Base-by-base conservation (phyloP, 495 filamentous ascomycete species). In the Extremus antarcticus region DNA sequence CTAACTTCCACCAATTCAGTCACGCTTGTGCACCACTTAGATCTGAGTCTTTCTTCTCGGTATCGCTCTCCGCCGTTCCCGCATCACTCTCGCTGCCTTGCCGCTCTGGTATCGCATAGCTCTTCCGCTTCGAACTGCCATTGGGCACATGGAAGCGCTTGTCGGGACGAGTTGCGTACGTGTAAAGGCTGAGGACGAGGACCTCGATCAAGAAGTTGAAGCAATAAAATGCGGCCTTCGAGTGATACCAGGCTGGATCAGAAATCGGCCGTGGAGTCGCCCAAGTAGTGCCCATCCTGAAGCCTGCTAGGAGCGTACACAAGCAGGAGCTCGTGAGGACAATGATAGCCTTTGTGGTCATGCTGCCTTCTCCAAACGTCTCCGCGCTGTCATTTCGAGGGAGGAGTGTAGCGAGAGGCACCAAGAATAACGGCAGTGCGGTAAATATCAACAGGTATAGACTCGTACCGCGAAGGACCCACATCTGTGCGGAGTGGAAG, bases 161-260 rank as follows among this genome's bases (percentile, higher is more conserved):
- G 60, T 96, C 89, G 29, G 91, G 78, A 21, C 88, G 75, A 2
- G 71, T 70, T 3, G 85, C 58, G 29, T 35, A 35, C 1, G 80
- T 74, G 65, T 85, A 90, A 2, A 82, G 58, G 9, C 69, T 69
- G 1, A 91, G 76, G 13, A 91, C 78, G 2, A 82, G 20, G 23
- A 88, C 67, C 68, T 96, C 90, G 13, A 88, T 71, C 0, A 68
- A 71, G 58, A 90, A 90, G 64, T 84, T 80, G 73, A 94, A 89
- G 60, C 81, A 63, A 68, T 90, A 95, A 70, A 92, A 70, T 38
- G 57, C 60, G 1, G 58, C 50, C 25, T 62, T 65, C 16, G 63
- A 64, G 43, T 67, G 54, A 51, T 65, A 69, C 67, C 67, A 68
- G 9, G 65, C 53, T 29, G 57, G 49, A 7, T 54, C 25, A 0